Base-by-base conservation (phyloP, 805 yeast species). In the Pichia exigua region DNA sequence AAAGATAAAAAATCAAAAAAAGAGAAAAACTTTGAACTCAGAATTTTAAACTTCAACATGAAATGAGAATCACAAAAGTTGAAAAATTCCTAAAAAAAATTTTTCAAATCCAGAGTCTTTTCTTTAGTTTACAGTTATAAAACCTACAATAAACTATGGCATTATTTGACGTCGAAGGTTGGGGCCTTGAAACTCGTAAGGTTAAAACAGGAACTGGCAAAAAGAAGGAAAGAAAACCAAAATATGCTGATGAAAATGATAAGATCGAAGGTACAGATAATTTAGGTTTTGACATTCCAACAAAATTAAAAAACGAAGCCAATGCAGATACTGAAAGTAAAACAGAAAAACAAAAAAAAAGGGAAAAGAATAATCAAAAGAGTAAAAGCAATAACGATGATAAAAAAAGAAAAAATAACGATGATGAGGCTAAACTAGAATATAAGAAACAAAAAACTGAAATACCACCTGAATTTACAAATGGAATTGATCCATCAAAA, bases 91-190 rank as follows among this genome's bases (percentile, higher is more conserved):
- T 20, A 20, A 10, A 41, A 41, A 41, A 22, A 41, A 41, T 7
- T 17, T 26, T 42, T 42, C 15, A 6, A 15, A 18, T 15, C 9
- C 20, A 6, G 9, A n/a, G 9, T 5, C 22, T 41, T 21, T 41
- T 41, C 18, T 22, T 15, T 30, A 13, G 3, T 3, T 9, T 4
- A 12, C 17, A 30, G n/a, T 30, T 15, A 13, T 12, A 30, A 4
- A 11, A 13, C 35, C 11, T 6, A 9, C 13, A 4, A 40, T 11
- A 11, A 11, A 43, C 4, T 5, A 84, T 84, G 91, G 77, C 87
- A 32, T 73, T 88, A 55, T 88, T 88, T 63, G 77, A 83, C 63
- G 90, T 85, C 21, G 87, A 82, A 48, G 96, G 95, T 18, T 88
- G 96, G 96, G 76, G 83, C 57, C 64, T 88, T 49, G 78, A 81